Base-by-base conservation (phyloP, 805 yeast genomes). In the Huiozyma naganishii region DNA sequence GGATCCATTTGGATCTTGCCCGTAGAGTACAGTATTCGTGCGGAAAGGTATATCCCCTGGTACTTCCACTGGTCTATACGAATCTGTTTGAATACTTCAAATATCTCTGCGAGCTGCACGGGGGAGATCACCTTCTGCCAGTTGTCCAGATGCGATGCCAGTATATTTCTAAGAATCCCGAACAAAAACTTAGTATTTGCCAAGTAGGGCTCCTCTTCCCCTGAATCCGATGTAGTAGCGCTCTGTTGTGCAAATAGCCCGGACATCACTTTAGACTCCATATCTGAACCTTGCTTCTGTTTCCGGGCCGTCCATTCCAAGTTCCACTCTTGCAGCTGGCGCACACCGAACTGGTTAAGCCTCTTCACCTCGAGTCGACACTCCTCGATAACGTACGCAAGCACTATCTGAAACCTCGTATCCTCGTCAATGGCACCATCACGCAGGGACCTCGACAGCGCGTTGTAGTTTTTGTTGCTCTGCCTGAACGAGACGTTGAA, bases 1-100 rank as follows among this genome's bases (percentile, higher is more conserved):
- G 72, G 71, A 53, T 76, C 80, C 47, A 73, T 64, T 41, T 73
- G 61, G 29, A 69, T 64, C n/a, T 64, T 69, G 4, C 66, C 63
- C 4, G 64, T 46, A 1, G 59, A 44, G 45, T 74, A 75, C 27
- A 76, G 52, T 47, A 74, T 47, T 32, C 64, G 64, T 3, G 77
- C 79, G 2, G 73, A 50, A 23, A 62, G 45, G 45, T 60, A 62
- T 41, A 70, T 50, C 36, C 72, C 67, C 48, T 59, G 47, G 33
- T 54, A 54, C 48, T 70, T 52, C 42, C 49, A 29, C 8, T 54
- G 52, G n/a, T 60, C 59, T 27, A 62, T 54, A 6, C 64, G 57
- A 1, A 72, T 42, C 39, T 64, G 60, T 33, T 72, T 68, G 0
- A 74, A 59, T 5, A 70, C 40, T 36, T 68, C 69, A 48, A 71